Conservation (phyloP, 768 basidiomycete species). For the Pulveroboletus sp. region DNA sequence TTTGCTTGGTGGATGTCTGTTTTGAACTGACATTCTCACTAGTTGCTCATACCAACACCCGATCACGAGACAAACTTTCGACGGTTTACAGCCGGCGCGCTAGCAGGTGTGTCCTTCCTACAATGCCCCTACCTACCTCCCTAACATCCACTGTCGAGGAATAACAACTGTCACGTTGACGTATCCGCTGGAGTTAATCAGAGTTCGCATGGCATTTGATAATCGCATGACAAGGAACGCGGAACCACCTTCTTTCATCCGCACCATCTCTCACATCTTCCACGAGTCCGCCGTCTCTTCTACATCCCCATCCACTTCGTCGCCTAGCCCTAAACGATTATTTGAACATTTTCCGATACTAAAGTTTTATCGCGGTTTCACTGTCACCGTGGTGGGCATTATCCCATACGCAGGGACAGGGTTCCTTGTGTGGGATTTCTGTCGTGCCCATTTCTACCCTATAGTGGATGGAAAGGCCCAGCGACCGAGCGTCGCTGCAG, state of each 20-base stretch:
- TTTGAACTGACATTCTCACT: background rate
- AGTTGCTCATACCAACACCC: slow-evolving; percentile 85
- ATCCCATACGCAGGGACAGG: slow-evolving; percentile 94
- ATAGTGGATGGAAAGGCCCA: slow-evolving; percentile 37
- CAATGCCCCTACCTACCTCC: background rate
- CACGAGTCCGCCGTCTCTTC: slow-evolving; percentile 46
- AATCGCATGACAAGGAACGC: slow-evolving; percentile 21
- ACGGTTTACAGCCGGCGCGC: slow-evolving; percentile 82
- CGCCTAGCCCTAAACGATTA: slow-evolving; percentile 21
- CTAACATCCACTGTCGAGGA: slow-evolving; percentile 39
- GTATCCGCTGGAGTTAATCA: slow-evolving; percentile 92
- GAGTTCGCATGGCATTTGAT: slow-evolving; percentile 89
- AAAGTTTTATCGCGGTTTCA: slow-evolving; percentile 97
- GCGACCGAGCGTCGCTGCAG: slow-evolving; percentile 45
- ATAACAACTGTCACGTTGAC: slow-evolving; percentile 86
- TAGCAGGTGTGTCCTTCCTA: slow-evolving; percentile 58
- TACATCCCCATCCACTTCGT: slow-evolving; percentile 13
- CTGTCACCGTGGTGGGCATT: slow-evolving; percentile 87
- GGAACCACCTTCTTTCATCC: slow-evolving; percentile 46
- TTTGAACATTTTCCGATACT: slow-evolving; percentile 69
- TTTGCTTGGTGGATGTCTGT: background rate
- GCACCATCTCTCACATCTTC: slow-evolving; percentile 64
- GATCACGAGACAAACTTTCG: slow-evolving; percentile 71
- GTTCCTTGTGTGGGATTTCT: slow-evolving; percentile 86
- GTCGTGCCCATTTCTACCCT: slow-evolving; percentile 57